phyloP scores from a whole-genome alignment of 371 early-diverging fungal genomes.

The Funneliformis caledonium region DNA sequence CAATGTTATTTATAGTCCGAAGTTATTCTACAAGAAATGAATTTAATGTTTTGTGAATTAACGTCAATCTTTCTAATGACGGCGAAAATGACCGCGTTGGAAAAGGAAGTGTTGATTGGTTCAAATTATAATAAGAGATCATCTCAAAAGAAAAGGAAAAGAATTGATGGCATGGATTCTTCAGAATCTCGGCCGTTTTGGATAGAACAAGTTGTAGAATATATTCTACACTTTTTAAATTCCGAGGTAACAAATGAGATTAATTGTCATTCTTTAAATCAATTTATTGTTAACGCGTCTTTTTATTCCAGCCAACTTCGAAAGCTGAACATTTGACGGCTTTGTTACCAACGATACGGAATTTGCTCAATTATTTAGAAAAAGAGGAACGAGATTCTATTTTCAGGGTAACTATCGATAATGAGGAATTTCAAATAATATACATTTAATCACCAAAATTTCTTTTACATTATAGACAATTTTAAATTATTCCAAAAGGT shows the following conservation, averaged over 20 bases:
- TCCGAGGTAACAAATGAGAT: constrained; percentile 41
- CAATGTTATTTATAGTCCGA: constrained; percentile 50
- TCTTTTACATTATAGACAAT: constrained; percentile 43
- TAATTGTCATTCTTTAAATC: background rate
- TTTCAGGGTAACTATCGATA: constrained; percentile 40
- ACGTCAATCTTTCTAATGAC: constrained; percentile 62
- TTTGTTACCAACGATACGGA: constrained; percentile 64
- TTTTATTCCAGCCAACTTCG: background rate
- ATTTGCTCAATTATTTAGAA: constrained; percentile 60
- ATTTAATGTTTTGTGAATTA: constrained; percentile 72
- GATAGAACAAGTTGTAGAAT: constrained; percentile 60
- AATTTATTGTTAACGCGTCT: background rate
- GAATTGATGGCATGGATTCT: background rate
- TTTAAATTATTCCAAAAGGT: constrained; percentile 47
- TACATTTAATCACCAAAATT: constrained; percentile 42
- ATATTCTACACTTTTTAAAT: constrained; percentile 58
- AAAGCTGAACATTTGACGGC: constrained; percentile 56
- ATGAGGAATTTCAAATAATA: constrained; percentile 53
- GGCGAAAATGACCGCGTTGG: constrained; percentile 30
- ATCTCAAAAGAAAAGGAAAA: constrained; percentile 1
- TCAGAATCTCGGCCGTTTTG: constrained; percentile 47
- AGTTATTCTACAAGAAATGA: constrained; percentile 66
- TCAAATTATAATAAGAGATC: background rate
- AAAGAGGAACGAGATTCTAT: constrained; percentile 48
- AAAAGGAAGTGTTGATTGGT: background rate